phyloP scores from a whole-genome alignment of 2,329 filamentous ascomycete species.

The Parascedosporium putredinis region DNA sequence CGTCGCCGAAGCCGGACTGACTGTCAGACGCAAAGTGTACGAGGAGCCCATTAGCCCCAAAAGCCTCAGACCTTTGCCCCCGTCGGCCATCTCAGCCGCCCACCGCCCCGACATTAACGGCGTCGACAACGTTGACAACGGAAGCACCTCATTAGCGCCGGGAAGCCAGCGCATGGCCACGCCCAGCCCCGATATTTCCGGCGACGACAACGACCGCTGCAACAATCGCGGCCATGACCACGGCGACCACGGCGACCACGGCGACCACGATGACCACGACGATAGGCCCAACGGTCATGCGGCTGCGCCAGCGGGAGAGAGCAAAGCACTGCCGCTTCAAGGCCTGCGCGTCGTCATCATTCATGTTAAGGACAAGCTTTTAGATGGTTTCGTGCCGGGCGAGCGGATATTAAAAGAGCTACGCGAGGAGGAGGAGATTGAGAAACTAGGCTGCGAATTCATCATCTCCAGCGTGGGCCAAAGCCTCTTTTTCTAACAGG shows the following conservation, averaged over 20 bases:
- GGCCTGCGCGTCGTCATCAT: conserved; percentile 80
- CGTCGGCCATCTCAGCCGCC: too few relatives aligned
- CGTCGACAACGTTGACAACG: neutral
- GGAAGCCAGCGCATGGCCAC: neutral
- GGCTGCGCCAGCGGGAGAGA: neutral
- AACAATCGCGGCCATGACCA: conserved; percentile 8
- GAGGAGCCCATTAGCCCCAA: conserved; percentile 44
- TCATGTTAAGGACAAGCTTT: conserved; percentile 80
- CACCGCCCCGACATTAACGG: too few relatives aligned
- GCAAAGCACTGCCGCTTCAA: conserved; percentile 41
- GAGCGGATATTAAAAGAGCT: conserved; percentile 64
- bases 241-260: conserved; percentile 9
- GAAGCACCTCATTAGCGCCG: neutral
- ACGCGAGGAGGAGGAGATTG: conserved; percentile 51
- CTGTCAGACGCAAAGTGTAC: conserved; percentile 11
- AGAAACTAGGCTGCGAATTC: conserved; percentile 69
- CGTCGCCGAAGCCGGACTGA: conserved; percentile 14
- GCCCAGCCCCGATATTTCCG: neutral
- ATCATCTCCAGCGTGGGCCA: conserved; percentile 59
- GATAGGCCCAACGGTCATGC: neutral
- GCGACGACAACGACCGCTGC: conserved; percentile 9
- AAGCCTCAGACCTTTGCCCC: conserved; percentile 23
- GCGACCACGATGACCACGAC: conserved; percentile 3
- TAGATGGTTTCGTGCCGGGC: conserved; percentile 54
- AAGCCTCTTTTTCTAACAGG: conserved; percentile 37